These are phyloP conservation scores for Pyrenophora seminiperda DNA, from an alignment of 2,329 filamentous ascomycete species.

Conservation along the genomic window DNA sequence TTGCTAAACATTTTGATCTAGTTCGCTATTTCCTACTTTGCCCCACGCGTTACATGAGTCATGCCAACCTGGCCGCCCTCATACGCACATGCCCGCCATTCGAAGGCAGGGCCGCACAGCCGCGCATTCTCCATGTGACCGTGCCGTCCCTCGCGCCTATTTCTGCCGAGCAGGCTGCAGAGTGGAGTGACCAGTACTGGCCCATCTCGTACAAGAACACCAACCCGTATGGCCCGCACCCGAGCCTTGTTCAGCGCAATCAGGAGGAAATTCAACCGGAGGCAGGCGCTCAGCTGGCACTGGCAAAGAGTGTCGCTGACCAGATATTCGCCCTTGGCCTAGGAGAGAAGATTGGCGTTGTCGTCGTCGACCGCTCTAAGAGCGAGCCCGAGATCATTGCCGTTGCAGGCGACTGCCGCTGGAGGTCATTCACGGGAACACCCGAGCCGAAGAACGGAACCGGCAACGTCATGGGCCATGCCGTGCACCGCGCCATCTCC, in stretches of 20 bases:
- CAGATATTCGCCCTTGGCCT: slow-evolving; percentile 63
- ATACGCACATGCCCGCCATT: slow-evolving; percentile 48
- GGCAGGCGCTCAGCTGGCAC: slow-evolving; percentile 68
- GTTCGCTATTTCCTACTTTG: slow-evolving; percentile 59
- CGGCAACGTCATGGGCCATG: slow-evolving; percentile 79
- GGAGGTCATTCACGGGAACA: slow-evolving; percentile 53
- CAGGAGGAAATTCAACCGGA: slow-evolving; percentile 70
- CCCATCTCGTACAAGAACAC: slow-evolving; percentile 85
- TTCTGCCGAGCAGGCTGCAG: slow-evolving; percentile 73
- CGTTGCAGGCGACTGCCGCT: slow-evolving; percentile 77
- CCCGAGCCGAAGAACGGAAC: slow-evolving; percentile 45
- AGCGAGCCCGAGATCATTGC: slow-evolving; percentile 64
- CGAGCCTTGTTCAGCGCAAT: slow-evolving; percentile 71
- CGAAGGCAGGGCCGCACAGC: slow-evolving; percentile 47
- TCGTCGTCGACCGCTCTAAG: slow-evolving; percentile 67
- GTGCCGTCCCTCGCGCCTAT: slow-evolving; percentile 77
- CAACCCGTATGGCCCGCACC: slow-evolving; percentile 84
- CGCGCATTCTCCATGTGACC: slow-evolving; percentile 65
- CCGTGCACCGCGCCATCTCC: slow-evolving; percentile 77
- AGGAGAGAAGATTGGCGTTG: slow-evolving; percentile 74
- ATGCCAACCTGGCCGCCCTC: slow-evolving; percentile 53
- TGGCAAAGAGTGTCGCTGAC: slow-evolving; percentile 68
- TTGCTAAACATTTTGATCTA: slow-evolving; percentile 41
- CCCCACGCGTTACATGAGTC: slow-evolving; percentile 57
- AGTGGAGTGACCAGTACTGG: slow-evolving; percentile 80